Base-by-base conservation (phyloP, 2,329 filamentous ascomycete genomes). In the Sporothrix pallida region DNA sequence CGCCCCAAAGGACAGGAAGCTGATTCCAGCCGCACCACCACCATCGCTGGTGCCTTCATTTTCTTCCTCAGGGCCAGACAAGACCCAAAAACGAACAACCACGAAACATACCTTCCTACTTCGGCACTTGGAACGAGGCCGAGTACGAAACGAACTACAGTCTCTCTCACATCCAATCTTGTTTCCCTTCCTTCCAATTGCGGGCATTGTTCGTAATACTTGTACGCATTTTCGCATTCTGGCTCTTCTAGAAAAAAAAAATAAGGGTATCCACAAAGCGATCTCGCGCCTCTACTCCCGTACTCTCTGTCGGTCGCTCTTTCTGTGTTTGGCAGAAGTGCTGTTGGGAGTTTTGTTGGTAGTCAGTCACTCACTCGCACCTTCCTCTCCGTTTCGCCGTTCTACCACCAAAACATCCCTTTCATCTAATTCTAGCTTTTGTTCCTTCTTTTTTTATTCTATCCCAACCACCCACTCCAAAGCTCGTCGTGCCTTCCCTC, bases 61-160 rank as follows among this genome's bases (percentile, higher is more conserved):
- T 63, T n/a, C 60, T 17, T n/a, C 54, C 2, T 37, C 31, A 37
- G 31, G 31, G 31, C 31, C 31, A 37, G 31, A 37, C 31, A 37
- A 37, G 31, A 37, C 31, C 60, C 42, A n/a, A n/a, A 52, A 58
- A 31, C 15, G n/a, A 13, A 58, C 48, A 58, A 37, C 31, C 42
- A 26, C 26, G 31, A 31, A 69, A 73, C 72, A 73, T 65, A 73
- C 72, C 72, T 73, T 73, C 72, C 72, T 70, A 67, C 67, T 73
- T 73, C 72, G 72, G 72, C 60, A 71, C 68, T 67, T 71, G 56
- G 26, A 54, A 58, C 37, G 37, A 72, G 52, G 31, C 31, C 31
- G 31, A 37, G 31, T 37, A 37, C 31, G 31, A 37, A 48, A 58
- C 60, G 46, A 50, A 26, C 54, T 15, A 23, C 50, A 3, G 48